Evolutionary conservation across 2,329 filamentous ascomycete species (phyloP).

Genomic region (Penicillium paneum): DNA sequence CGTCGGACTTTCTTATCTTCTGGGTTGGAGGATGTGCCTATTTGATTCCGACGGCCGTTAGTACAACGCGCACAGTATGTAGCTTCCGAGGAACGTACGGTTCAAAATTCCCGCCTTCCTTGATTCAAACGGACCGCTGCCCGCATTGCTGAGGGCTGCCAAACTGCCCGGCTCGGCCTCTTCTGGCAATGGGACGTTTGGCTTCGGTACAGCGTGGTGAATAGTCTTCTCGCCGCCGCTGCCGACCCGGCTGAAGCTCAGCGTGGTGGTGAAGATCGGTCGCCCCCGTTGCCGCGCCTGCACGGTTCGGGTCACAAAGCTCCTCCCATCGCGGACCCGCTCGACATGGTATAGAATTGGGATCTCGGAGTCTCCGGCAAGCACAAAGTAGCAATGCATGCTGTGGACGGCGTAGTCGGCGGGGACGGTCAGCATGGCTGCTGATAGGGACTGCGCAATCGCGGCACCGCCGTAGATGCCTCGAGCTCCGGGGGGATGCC

Average conservation of each 20-base stretch:
- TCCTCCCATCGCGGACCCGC: slow-evolving; percentile 82
- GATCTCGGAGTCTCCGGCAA: slow-evolving; percentile 78
- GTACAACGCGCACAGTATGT: no score
- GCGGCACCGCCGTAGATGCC: slow-evolving; percentile 92
- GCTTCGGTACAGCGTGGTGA: slow-evolving; percentile 63
- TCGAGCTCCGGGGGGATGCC: slow-evolving; percentile 87
- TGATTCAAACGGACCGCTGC: slow-evolving; percentile 56
- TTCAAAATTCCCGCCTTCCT: slow-evolving; percentile 57
- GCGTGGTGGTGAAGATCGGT: slow-evolving; percentile 92
- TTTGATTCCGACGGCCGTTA: slow-evolving; percentile 18
- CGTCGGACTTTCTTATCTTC: slow-evolving; percentile 66
- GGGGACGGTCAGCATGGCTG: slow-evolving; percentile 83
- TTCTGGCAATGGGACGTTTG: slow-evolving; percentile 49
- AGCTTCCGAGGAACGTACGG: slow-evolving; percentile 31
- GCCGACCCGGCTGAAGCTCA: slow-evolving; percentile 74
- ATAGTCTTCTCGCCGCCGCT: slow-evolving; percentile 53
- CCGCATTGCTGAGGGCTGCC: slow-evolving; percentile 29
- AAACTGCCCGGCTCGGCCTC: slow-evolving; percentile 26
- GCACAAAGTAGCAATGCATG: slow-evolving; percentile 98
- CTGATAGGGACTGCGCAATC: slow-evolving; percentile 85
- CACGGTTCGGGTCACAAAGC: slow-evolving; percentile 90
- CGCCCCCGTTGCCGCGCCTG: slow-evolving; percentile 84
- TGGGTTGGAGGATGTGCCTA: slow-evolving; percentile 49
- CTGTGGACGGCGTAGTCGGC: slow-evolving; percentile 78
- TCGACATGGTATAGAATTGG: slow-evolving; percentile 95